Evolutionary conservation across 2,329 filamentous ascomycete species (phyloP), one percentile per base, ranked within the genome.

Genomic region (Daldinia sp.): DNA sequence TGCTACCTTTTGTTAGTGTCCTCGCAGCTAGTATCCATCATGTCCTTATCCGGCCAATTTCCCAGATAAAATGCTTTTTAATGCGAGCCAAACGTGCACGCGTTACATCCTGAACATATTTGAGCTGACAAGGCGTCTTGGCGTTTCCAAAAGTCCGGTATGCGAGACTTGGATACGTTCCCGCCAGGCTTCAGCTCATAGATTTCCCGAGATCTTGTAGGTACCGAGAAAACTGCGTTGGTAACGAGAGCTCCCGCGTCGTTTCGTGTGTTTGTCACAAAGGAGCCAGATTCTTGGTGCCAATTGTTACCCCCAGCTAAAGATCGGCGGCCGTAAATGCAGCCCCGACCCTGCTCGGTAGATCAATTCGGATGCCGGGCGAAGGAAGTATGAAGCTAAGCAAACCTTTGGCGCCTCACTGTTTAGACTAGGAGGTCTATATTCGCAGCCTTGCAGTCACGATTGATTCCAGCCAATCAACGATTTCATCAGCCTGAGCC

Each of bases 81-180:
- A 67, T 67, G 64, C 64, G 47, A 50, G 58, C 59, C 58, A 64
- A 62, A 67, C 58, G 64, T 62, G 64, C 51, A 32, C 48, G 56
- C 51, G 64, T 67, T 64, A 58, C 64, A 67, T 67, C 23, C 59
- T 35, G 23, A 43, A 50, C 19, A 41, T 30, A 37, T 30, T 25
- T 41, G 25, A 48, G 60, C 29, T 61, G 53, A 47, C 64, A 56
- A 37, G 52, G 29, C 34, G 32, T 37, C 58, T 64, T 64, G 58
- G 62, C 58, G 43, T 58, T 61, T 57, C 43, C 49, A 30, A 47
- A 51, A 37, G 19, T 17, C 53, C 43, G 53, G 50, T 56, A 55
- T 56, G 56, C 45, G 13, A 48, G 54, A 39, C 35, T 48, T 13
- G 27, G 17, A 59, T 45, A 55, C 29, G 41, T 27, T n/a, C 34